These are phyloP conservation scores for Pontederia crassipes DNA, from an alignment of 176 grass and related monocot genomes.

Conservation along the genomic window DNA sequence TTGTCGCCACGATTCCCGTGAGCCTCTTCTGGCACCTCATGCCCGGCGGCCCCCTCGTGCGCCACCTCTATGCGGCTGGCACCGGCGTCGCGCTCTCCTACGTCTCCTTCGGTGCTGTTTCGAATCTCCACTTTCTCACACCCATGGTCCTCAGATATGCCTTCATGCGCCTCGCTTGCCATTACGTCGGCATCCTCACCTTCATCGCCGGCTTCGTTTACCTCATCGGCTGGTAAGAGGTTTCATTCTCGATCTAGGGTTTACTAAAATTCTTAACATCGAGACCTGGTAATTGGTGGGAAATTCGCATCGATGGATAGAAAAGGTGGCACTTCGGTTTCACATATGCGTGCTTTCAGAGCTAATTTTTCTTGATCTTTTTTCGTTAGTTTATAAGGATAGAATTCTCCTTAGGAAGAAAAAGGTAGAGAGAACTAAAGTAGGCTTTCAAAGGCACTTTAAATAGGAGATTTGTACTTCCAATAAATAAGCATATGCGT, in stretches of 20 bases:
- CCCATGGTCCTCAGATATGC: conserved; percentile 76
- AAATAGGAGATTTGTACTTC: neutral
- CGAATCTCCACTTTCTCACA: conserved; percentile 85
- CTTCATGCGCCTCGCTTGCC: conserved; percentile 63
- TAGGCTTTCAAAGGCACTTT: no score
- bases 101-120: conserved; percentile 71
- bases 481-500: neutral
- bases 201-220: conserved; percentile 89
- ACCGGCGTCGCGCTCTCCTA: conserved; percentile 73
- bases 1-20: conserved; percentile 87
- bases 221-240: conserved; percentile 80
- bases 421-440: no score
- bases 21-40: conserved; percentile 68
- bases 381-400: no score
- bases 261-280: neutral
- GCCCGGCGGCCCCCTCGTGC: conserved; percentile 29
- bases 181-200: conserved; percentile 56
- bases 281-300: neutral
- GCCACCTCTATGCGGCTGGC: conserved; percentile 81
- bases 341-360: no score
- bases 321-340: no score
- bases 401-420: no score
- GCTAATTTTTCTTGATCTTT: no score
- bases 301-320: neutral
- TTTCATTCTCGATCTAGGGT: conserved; percentile 2